These are phyloP conservation scores for Epichloe sibirici DNA, from an alignment of 2,329 filamentous ascomycete species.

Conservation along the genomic window DNA sequence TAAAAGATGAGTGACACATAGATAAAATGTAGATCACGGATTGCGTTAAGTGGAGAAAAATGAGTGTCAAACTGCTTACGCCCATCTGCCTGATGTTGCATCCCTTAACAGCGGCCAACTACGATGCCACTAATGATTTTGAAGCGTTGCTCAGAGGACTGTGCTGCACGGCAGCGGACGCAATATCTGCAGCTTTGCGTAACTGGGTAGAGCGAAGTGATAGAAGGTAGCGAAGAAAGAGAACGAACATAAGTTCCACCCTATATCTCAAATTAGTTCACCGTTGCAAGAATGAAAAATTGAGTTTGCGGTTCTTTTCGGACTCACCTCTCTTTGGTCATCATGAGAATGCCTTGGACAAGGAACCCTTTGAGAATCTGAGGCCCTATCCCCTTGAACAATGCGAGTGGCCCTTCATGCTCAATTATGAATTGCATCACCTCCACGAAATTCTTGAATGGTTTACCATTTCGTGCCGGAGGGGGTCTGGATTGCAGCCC, in stretches of 20 bases:
- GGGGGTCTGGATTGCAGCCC: slow-evolving; percentile 90
- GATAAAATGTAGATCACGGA: not conserved
- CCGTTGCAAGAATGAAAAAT: not conserved
- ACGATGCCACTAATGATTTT: slow-evolving; percentile 15
- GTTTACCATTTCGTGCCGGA: slow-evolving; percentile 69
- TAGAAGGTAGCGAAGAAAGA: slow-evolving; percentile 73
- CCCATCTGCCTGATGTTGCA: not conserved
- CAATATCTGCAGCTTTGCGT: slow-evolving; percentile 50
- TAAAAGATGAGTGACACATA: not conserved
- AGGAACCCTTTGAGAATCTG: slow-evolving; percentile 87
- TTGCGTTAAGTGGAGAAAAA: not conserved
- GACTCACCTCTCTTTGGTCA: slow-evolving; percentile 86
- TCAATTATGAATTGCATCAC: slow-evolving; percentile 91
- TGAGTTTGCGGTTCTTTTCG: not conserved
- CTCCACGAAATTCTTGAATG: slow-evolving; percentile 85
- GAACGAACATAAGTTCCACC: slow-evolving; percentile 77
- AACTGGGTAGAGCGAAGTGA: slow-evolving; percentile 59
- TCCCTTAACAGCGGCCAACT: not conserved
- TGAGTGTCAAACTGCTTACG: not conserved
- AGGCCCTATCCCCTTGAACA: slow-evolving; percentile 95
- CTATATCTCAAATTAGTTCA: slow-evolving; percentile 28
- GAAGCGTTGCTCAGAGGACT: slow-evolving; percentile 31
- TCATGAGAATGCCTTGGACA: slow-evolving; percentile 95
- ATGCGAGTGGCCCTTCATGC: slow-evolving; percentile 67
- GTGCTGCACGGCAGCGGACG: slow-evolving; percentile 32